Evolutionary conservation across 371 early-diverging fungal genomes (phyloP).

Genomic region (Mucor mucedo): DNA sequence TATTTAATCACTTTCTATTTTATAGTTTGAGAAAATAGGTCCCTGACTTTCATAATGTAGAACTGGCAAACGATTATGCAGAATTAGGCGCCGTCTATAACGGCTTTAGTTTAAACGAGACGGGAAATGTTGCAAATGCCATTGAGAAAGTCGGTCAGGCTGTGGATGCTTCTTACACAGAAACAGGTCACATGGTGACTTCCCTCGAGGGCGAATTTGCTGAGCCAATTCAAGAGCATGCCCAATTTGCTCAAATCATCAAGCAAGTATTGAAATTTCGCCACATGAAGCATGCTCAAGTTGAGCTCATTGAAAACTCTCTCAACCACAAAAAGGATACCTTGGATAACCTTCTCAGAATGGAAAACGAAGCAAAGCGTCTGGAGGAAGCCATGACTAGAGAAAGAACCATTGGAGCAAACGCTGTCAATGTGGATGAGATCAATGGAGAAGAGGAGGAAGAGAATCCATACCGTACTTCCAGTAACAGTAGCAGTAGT

Average conservation of each 20-base stretch:
- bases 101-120: slow-evolving; percentile 89
- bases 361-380: slow-evolving; percentile 86
- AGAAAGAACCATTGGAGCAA: slow-evolving; percentile 41
- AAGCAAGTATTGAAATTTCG: slow-evolving; percentile 85
- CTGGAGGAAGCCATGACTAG: slow-evolving; percentile 77
- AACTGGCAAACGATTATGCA: slow-evolving; percentile 75
- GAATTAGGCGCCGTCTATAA: slow-evolving; percentile 95
- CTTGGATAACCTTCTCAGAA: slow-evolving; percentile 71
- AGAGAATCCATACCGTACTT: slow-evolving; percentile 20
- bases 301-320: slow-evolving; percentile 76
- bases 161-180: slow-evolving; percentile 81
- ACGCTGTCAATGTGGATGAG: slow-evolving; percentile 39
- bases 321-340: slow-evolving; percentile 71
- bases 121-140: slow-evolving; percentile 72
- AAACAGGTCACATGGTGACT: slow-evolving; percentile 71
- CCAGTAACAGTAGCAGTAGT: slow-evolving; percentile 13
- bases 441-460: slow-evolving; percentile 20
- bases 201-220: slow-evolving; percentile 79
- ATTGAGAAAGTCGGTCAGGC: slow-evolving; percentile 93
- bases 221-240: slow-evolving; percentile 88
- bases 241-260: slow-evolving; percentile 84
- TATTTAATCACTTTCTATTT: slow-evolving; percentile 18
- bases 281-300: slow-evolving; percentile 85
- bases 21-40: too few species aligned
- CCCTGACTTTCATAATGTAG: slow-evolving; percentile 17